Evolutionary conservation across 1,139 yeast genomes (phyloP).

Genomic region (Yamadazyma atlantica): DNA sequence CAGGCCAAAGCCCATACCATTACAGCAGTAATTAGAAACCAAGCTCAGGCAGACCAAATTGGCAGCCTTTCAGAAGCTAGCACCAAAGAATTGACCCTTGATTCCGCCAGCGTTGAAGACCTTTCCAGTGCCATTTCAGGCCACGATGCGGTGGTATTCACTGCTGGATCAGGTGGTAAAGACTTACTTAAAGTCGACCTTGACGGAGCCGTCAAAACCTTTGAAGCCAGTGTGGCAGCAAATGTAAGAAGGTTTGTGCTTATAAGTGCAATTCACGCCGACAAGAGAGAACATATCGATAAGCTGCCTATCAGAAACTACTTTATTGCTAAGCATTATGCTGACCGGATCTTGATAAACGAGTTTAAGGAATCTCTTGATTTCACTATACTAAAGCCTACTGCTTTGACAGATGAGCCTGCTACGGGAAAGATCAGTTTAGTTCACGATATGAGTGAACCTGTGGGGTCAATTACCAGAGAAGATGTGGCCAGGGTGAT

Average conservation of each 20-base stretch:
- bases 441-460: constrained; percentile 14
- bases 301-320: constrained; percentile 34
- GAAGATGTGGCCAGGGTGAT: constrained; percentile 33
- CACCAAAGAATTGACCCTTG: constrained; percentile 38
- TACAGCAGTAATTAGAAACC: constrained; percentile 52
- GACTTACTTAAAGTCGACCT: constrained; percentile 55
- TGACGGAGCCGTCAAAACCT: constrained; percentile 60
- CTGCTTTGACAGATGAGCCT: constrained; percentile 35
- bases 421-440: constrained; percentile 38
- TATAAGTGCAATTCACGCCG: constrained; percentile 58
- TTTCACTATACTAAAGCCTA: constrained; percentile 56
- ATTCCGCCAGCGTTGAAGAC: constrained; percentile 30
- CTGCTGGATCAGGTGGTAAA: constrained; percentile 66
- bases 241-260: constrained; percentile 49
- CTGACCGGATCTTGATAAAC: constrained; percentile 46
- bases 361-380: constrained; percentile 37
- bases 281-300: constrained; percentile 39
- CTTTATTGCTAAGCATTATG: constrained; percentile 56
- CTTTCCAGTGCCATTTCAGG: constrained; percentile 42
- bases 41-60: constrained; percentile 42
- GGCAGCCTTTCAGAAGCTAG: constrained; percentile 25
- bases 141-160: constrained; percentile 57
- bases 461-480: constrained; percentile 22
- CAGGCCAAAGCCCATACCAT: too few relatives aligned
- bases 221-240: constrained; percentile 54